Conservation (phyloP, 495 filamentous ascomycete species). For the Neurospora sp. region DNA sequence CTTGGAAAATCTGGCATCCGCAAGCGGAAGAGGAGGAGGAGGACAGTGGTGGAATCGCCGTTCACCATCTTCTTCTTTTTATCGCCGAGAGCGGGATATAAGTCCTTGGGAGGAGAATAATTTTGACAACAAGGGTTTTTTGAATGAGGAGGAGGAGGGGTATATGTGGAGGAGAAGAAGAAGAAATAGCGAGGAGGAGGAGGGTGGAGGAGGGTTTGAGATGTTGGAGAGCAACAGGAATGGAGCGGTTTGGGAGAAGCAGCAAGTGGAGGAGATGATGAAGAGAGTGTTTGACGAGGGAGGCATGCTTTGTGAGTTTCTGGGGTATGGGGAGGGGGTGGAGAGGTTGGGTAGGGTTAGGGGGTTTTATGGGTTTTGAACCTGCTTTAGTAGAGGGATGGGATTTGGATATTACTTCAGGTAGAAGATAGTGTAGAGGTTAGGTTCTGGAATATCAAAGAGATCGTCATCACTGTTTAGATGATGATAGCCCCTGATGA, state of each 20-base stretch:
- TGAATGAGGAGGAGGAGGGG: background rate
- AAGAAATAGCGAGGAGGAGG: background rate
- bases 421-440: background rate
- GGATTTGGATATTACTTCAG: background rate
- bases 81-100: background rate
- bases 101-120: background rate
- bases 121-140: background rate
- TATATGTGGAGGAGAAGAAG: background rate
- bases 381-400: background rate
- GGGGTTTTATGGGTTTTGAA: background rate
- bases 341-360: background rate
- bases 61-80: background rate
- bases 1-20: background rate
- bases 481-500: background rate
- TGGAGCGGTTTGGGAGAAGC: background rate
- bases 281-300: background rate
- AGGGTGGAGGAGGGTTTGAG: background rate
- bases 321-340: background rate
- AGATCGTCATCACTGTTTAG: background rate
- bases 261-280: background rate
- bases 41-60: background rate
- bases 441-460: background rate
- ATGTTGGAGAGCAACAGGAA: background rate
- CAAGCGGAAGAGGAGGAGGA: background rate
- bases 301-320: conserved; percentile 1